Evolutionary conservation across 139 green algal genomes (phyloP).

Genomic region (Chlamydomonas urium): DNA sequence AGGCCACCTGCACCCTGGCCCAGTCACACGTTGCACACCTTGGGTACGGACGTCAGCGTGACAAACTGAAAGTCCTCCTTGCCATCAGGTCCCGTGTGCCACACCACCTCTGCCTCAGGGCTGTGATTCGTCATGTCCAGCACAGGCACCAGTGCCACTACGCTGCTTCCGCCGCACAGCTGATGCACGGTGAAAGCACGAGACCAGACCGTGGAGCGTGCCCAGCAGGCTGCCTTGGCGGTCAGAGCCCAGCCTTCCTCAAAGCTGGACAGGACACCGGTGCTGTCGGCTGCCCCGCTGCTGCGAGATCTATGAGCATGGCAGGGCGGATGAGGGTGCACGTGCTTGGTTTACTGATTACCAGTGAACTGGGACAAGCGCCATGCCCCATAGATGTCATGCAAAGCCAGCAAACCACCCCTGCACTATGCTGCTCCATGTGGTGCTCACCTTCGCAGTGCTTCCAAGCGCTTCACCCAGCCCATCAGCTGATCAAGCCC

Average conservation of each 20-base stretch:
- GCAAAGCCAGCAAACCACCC: background rate
- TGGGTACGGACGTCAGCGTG: constrained; percentile 8
- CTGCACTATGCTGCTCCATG: too few relatives aligned
- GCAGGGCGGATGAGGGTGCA: too few relatives aligned
- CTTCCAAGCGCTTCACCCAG: constrained; percentile 21
- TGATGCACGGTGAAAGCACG: constrained; percentile 49
- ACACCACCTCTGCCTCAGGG: constrained; percentile 28
- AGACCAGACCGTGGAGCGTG: constrained; percentile 49
- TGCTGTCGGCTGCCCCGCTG: background rate
- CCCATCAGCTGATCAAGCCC: constrained; percentile 16
- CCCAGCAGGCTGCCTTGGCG: constrained; percentile 38
- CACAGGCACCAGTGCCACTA: constrained; percentile 33
- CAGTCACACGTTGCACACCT: constrained; percentile 33
- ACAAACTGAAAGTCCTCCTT: constrained; percentile 33
- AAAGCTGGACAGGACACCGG: constrained; percentile 10
- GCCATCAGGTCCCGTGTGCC: constrained; percentile 44
- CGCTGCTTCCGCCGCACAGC: background rate
- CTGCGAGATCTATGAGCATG: too few relatives aligned
- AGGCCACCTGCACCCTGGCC: too few relatives aligned
- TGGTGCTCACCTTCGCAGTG: constrained; percentile 22
- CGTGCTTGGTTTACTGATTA: too few relatives aligned
- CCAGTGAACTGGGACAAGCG: too few relatives aligned
- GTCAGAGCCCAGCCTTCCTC: constrained; percentile 26
- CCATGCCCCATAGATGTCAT: too few relatives aligned
- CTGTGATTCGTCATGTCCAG: constrained; percentile 57